Evolutionary conservation across 2,329 filamentous ascomycete genomes (phyloP).

Genomic region (Claviceps purpurea): DNA sequence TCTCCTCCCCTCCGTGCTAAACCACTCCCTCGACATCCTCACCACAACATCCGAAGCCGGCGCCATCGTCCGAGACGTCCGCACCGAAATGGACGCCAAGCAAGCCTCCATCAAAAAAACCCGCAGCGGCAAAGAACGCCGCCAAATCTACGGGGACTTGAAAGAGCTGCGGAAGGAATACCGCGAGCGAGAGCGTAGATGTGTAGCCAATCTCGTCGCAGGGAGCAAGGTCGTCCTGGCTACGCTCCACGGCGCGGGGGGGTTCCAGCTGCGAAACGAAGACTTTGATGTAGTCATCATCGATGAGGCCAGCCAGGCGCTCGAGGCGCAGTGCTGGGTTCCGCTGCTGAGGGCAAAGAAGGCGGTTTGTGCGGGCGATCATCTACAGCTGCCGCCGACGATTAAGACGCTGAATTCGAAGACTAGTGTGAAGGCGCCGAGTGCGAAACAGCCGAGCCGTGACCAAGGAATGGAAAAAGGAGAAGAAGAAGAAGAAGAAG

Average conservation of each 20-base stretch:
- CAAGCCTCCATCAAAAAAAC: slow-evolving; percentile 83
- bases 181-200: slow-evolving; percentile 68
- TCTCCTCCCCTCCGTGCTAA: slow-evolving; percentile 73
- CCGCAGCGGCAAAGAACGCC: slow-evolving; percentile 63
- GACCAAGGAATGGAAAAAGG: not conserved
- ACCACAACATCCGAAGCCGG: slow-evolving; percentile 85
- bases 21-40: slow-evolving; percentile 81
- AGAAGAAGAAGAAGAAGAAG: slow-evolving; percentile 18
- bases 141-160: slow-evolving; percentile 71
- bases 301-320: slow-evolving; percentile 88
- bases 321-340: slow-evolving; percentile 97
- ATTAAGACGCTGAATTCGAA: slow-evolving; percentile 65
- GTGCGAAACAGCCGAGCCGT: too few relatives aligned
- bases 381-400: slow-evolving; percentile 85
- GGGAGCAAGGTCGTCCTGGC: slow-evolving; percentile 80
- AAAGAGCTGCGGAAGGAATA: slow-evolving; percentile 81
- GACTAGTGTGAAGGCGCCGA: slow-evolving; percentile 20
- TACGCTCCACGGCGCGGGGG: slow-evolving; percentile 84
- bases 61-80: slow-evolving; percentile 76
- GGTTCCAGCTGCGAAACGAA: slow-evolving; percentile 65
- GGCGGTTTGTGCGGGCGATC: slow-evolving; percentile 83
- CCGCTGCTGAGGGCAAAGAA: slow-evolving; percentile 69
- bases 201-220: slow-evolving; percentile 60
- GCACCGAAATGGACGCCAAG: slow-evolving; percentile 85
- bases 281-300: slow-evolving; percentile 89